A percentile compares a stretch with the other conserved stretches of the same genome.
Evolutionary conservation across 345 rosid species (phyloP).

Genomic region (Linum trigynum): DNA sequence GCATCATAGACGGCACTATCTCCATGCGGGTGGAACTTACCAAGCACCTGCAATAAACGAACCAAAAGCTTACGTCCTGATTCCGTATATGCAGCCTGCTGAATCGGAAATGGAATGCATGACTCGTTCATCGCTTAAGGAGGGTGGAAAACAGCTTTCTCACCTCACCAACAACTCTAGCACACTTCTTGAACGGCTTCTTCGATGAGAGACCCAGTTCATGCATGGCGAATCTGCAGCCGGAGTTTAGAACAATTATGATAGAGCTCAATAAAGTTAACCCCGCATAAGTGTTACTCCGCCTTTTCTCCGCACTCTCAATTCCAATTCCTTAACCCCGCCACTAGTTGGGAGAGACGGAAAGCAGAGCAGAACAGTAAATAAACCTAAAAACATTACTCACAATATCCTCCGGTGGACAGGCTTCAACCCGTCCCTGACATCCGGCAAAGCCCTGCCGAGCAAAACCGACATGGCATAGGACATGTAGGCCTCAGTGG

Average conservation of each 20-base stretch:
- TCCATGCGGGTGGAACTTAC: slow-evolving; percentile 97
- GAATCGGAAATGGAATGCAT: not conserved
- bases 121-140: not conserved
- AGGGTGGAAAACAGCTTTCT: not conserved
- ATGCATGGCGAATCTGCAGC: slow-evolving; percentile 80
- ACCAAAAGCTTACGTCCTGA: not conserved
- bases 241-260: not conserved
- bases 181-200: slow-evolving; percentile 93
- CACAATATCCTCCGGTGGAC: slow-evolving; percentile 90
- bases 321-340: not conserved
- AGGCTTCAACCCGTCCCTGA: slow-evolving; percentile 91
- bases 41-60: slow-evolving; percentile 52
- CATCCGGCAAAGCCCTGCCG: slow-evolving; percentile 92
- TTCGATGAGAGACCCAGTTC: slow-evolving; percentile 84
- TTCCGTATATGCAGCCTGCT: not conserved
- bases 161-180: slow-evolving; percentile 99
- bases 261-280: no score
- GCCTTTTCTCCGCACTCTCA: not conserved
- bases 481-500: slow-evolving; percentile 79
- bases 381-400: slow-evolving; percentile 12
- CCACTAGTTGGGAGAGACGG: not conserved
- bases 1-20: slow-evolving; percentile 91
- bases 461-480: slow-evolving; percentile 91
- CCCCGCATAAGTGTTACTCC: not conserved
- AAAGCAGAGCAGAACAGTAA: not conserved